Conservation (phyloP, 805 yeast genomes). For the Starmerella powellii region DNA sequence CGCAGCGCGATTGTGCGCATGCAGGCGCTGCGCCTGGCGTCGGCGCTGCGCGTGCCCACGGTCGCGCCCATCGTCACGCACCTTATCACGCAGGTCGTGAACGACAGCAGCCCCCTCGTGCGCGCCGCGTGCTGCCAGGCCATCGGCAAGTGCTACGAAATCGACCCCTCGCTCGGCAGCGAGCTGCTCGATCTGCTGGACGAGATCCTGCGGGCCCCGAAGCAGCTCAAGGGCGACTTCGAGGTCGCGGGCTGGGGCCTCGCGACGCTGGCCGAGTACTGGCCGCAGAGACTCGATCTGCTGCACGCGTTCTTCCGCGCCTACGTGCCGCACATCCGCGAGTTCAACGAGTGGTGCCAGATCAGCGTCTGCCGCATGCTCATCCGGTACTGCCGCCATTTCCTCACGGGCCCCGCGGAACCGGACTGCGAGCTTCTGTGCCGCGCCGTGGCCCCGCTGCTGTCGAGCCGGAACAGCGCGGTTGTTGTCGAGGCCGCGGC, state of each 20-base stretch:
- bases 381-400: conserved; percentile 52
- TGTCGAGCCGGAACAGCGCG: conserved; percentile 42
- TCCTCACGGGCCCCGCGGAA: conserved; percentile 44
- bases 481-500: conserved; percentile 52
- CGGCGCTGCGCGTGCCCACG: conserved; percentile 72
- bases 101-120: conserved; percentile 67
- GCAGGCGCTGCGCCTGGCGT: conserved; percentile 62
- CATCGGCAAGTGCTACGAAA: conserved; percentile 43
- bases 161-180: conserved; percentile 34
- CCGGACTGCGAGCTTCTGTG: conserved; percentile 49
- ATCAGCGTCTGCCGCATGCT: conserved; percentile 46
- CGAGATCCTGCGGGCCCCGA: conserved; percentile 48
- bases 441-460: conserved; percentile 35
- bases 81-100: conserved; percentile 53
- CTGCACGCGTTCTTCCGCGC: conserved; percentile 61
- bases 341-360: conserved; percentile 68
- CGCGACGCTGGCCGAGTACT: conserved; percentile 41
- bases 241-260: conserved; percentile 62
- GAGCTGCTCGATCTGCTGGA: conserved; percentile 43
- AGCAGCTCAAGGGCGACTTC: conserved; percentile 32
- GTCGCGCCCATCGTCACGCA: conserved; percentile 67
- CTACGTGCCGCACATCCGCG: conserved; percentile 37
- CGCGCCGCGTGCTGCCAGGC: conserved; percentile 71
- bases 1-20: conserved; percentile 51
- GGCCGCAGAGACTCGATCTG: conserved; percentile 47